Evolutionary conservation across 164 flowering plant species (phyloP), one percentile per base, ranked within the genome.

Genomic region (Annona squamosa): DNA sequence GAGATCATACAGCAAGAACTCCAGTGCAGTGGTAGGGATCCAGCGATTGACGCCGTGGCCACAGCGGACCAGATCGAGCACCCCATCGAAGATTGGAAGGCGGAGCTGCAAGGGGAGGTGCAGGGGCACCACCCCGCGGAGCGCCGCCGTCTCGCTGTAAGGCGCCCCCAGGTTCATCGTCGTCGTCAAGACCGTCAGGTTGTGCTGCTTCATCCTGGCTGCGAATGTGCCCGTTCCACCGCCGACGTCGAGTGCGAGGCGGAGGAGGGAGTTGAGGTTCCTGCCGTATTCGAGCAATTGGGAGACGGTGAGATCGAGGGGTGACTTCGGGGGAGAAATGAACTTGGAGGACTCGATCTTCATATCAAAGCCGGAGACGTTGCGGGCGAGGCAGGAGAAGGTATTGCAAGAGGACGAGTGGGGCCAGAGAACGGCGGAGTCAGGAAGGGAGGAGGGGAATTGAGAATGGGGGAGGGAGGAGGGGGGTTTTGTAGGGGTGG

Each of bases 81-180:
- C 86, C 74, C 96, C 97, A 68, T 95, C 98, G 48, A 91, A 91
- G 62, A 93, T 79, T 5, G 98, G 98, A 70, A 95, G 67, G 78
- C 99, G 76, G 89, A 93, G 99, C 87, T 95, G 98, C 77, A 95
- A 72, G 10, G 99, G 97, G 70, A 81, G 85, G 78, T 95, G 99
- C 19, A 95, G 70, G 0, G 98, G 93, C 68, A 93, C 83, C 65
- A 91, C 63, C 1, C 98, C 99, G 73, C 98, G 77, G 67, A 86
- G n/a, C 1, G 99, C 97, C 73, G 77, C 87, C 1, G 79, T 88
- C 82, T 95, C 98, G 73, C 72, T 93, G 72, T 84, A 85, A 3
- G 94, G 96, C 1, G 86, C 93, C 3, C 88, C 92, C 2, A 88
- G 73, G 71, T 88, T 89, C 97, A 95, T 89, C 0, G 97, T 91